Evolutionary conservation across 1,284 basidiomycete genomes (phyloP).

Genomic region (Inonotus obliquus): DNA sequence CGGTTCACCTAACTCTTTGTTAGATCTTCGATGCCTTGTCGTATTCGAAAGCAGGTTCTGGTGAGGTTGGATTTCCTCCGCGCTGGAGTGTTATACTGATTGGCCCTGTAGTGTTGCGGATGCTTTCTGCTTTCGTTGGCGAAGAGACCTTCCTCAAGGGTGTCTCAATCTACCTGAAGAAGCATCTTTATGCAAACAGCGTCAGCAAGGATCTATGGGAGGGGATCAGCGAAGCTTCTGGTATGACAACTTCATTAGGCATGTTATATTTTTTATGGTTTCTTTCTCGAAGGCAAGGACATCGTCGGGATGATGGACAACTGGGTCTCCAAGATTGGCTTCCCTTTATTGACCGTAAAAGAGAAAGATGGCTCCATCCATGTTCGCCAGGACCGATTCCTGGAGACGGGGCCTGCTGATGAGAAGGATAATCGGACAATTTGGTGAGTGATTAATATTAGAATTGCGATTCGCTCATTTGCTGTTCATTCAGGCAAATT

Average conservation of each 20-base stretch:
- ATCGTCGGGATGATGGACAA: constrained; percentile 84
- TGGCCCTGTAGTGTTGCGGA: constrained; percentile 69
- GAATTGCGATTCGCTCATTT: neutral
- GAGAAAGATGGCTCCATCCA: constrained; percentile 69
- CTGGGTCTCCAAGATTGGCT: constrained; percentile 90
- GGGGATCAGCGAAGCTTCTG: constrained; percentile 77
- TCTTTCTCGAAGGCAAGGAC: constrained; percentile 49
- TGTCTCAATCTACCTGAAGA: constrained; percentile 90
- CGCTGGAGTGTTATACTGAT: constrained; percentile 12
- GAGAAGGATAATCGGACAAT: constrained; percentile 87
- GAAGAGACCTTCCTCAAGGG: constrained; percentile 86
- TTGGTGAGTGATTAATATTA: constrained; percentile 49
- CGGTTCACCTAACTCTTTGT: neutral
- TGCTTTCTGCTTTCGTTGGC: constrained; percentile 88
- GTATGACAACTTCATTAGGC: constrained; percentile 24
- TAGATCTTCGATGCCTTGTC: constrained; percentile 85
- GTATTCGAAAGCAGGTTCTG: constrained; percentile 83
- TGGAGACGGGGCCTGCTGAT: constrained; percentile 77
- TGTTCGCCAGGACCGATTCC: constrained; percentile 89
- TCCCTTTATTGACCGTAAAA: constrained; percentile 84
- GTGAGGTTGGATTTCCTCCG: constrained; percentile 31
- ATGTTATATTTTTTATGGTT: neutral
- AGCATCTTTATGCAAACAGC: constrained; percentile 79
- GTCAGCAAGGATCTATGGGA: constrained; percentile 89
- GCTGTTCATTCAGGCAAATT: constrained; percentile 51